phyloP scores from a whole-genome alignment of 139 green algal species.

The Chlamydomonas incerta region DNA sequence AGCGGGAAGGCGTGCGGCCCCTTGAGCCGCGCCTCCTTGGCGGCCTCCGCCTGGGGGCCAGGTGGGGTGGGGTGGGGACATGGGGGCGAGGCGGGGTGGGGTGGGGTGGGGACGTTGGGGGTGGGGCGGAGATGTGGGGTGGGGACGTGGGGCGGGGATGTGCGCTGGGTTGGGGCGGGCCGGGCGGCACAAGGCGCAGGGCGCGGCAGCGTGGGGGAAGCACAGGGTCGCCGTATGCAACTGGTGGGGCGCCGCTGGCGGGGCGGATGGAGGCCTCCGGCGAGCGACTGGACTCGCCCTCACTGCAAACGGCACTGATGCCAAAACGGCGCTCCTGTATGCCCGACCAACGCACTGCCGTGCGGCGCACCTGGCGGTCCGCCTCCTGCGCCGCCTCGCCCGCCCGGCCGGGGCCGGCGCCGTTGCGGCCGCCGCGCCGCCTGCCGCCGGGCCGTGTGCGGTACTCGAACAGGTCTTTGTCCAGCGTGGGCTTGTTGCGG shows the following conservation, averaged over 20 bases:
- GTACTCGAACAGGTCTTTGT: slow-evolving; percentile 62
- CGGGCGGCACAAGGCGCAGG: too few species aligned
- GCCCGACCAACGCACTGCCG: background rate
- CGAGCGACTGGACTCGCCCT: background rate
- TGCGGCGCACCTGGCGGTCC: slow-evolving; percentile 48
- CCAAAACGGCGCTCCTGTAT: too few species aligned
- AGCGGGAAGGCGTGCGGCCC: slow-evolving; percentile 73
- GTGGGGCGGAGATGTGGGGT: background rate
- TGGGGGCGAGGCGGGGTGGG: too few species aligned
- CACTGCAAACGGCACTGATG: too few species aligned
- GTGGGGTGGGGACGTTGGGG: too few species aligned
- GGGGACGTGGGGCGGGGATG: background rate
- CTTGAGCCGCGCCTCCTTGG: slow-evolving; percentile 60
- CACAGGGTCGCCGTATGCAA: too few species aligned
- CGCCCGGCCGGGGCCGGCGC: slow-evolving; percentile 1
- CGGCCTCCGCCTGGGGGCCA: slow-evolving; percentile 63
- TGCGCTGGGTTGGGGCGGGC: too few species aligned
- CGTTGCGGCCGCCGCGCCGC: background rate
- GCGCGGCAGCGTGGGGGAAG: too few species aligned
- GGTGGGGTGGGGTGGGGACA: background rate
- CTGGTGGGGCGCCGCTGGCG: too few species aligned
- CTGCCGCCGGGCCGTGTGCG: background rate
- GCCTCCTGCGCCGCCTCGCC: slow-evolving; percentile 21
- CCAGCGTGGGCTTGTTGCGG: slow-evolving; percentile 65
- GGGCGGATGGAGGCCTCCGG: too few species aligned